Evolutionary conservation across 495 filamentous ascomycete genomes (phyloP), one percentile per base, ranked within the genome.

Genomic region (Usnea hakonensis): DNA sequence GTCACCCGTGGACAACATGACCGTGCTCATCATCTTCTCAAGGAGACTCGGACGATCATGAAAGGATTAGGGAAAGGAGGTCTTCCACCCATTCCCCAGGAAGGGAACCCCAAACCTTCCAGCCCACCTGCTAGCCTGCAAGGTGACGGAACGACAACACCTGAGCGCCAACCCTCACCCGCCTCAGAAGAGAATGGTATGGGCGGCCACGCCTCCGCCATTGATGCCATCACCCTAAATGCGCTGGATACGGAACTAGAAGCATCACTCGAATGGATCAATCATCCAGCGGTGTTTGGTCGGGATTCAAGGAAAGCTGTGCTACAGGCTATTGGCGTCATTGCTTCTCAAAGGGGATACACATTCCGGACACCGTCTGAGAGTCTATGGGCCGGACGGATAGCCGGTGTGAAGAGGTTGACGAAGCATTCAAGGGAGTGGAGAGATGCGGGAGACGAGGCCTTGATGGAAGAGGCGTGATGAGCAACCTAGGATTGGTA

Each of bases 181-280:
- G 58, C 80, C 70, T 68, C 77, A 60, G 72, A 52, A 5, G 48
- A 84, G 67, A 69, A 76, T 53, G 70, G 77, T 58, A 67, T 76
- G 70, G 64, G 79, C 67, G 75, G 76, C 54, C 67, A 75, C 32
- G 71, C 73, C 41, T 74, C 78, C 17, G 76, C 82, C 59, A 74
- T 79, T 7, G 72, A 78, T 57, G 83, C 83, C 38, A 86, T 89
- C 69, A 84, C 90, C 5, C 89, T 97, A 68, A 78, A 82, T 23
- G 95, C 95, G 6, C 84, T 99, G 19, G 94, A 97, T 69, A 84
- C 88, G 7, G 94, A 97, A 68, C 81, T 99, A 11, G 89, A 97
- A 70, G 79, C 89, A 13, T 86, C 88, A n/a, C 78, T 99, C n/a
- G 94, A 99, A 73, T 99, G 94, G 94, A 97, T 99, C 71, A 90